A percentile compares a stretch with the other conserved stretches of the same genome.
These are phyloP conservation scores for Plectosphaerella plurivora DNA, from an alignment of 2,329 filamentous ascomycete species.

Conservation along the genomic window DNA sequence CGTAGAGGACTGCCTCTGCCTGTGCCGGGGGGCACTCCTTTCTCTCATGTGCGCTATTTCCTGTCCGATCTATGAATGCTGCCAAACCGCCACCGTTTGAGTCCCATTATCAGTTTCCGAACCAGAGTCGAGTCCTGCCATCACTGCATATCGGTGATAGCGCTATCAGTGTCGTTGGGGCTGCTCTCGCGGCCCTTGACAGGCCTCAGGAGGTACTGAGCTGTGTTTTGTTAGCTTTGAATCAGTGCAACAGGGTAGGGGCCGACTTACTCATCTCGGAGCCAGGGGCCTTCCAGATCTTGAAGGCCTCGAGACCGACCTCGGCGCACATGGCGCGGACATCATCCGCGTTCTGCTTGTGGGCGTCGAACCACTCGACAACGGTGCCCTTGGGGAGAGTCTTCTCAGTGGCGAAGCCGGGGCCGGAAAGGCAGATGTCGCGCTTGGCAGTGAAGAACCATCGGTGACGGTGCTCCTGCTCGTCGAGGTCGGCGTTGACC, in stretches of 20 bases:
- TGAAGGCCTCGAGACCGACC: slow-evolving; percentile 28
- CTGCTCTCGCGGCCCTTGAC: slow-evolving; percentile 20
- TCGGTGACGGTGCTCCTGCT: slow-evolving; percentile 29
- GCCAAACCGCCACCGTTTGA: too few species aligned
- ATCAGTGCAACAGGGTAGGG: background rate
- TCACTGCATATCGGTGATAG: slow-evolving; percentile 10
- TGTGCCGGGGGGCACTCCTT: too few species aligned
- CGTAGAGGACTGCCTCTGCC: too few species aligned
- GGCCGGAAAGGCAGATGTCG: slow-evolving; percentile 21
- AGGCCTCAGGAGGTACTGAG: slow-evolving; percentile 30
- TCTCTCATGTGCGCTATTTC: too few species aligned
- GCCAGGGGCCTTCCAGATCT: slow-evolving; percentile 28
- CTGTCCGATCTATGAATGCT: too few species aligned
- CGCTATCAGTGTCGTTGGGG: slow-evolving; percentile 31
- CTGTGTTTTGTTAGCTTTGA: slow-evolving; percentile 13
- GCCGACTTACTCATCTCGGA: slow-evolving; percentile 32
- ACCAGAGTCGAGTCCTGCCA: background rate
- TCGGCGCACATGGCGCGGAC: slow-evolving; percentile 34
- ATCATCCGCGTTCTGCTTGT: slow-evolving; percentile 31
- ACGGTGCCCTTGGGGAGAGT: slow-evolving; percentile 26
- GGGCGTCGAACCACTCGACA: slow-evolving; percentile 39
- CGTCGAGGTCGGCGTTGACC: slow-evolving; percentile 28
- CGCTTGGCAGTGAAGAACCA: slow-evolving; percentile 32
- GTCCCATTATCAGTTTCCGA: background rate
- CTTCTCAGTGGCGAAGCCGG: slow-evolving; percentile 8